Conservation (phyloP, 768 basidiomycete species). For the Strobilomyces confusus region DNA sequence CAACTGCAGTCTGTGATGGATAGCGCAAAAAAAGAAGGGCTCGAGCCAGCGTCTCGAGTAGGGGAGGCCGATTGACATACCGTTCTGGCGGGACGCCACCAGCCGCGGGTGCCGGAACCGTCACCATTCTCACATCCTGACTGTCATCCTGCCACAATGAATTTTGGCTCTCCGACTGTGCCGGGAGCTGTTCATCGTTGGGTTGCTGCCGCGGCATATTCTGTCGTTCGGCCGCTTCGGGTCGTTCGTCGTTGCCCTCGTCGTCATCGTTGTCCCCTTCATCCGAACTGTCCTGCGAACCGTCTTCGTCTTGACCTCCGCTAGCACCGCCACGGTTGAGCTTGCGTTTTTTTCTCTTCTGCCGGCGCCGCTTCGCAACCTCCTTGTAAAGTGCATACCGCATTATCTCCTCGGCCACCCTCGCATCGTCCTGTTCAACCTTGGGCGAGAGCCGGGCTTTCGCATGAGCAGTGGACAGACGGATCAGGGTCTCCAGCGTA, state of each 20-base stretch:
- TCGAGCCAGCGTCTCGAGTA: constrained; percentile 2
- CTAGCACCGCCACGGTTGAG: constrained; percentile 63
- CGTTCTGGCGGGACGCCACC: constrained; percentile 52
- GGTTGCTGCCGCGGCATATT: constrained; percentile 38
- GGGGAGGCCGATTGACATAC: constrained; percentile 38
- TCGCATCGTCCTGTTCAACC: constrained; percentile 82
- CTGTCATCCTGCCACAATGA: constrained; percentile 66
- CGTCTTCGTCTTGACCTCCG: constrained; percentile 53
- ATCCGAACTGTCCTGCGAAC: constrained; percentile 32
- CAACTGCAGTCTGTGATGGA: constrained; percentile 54
- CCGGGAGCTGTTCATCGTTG: constrained; percentile 22
- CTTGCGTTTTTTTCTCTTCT: constrained; percentile 80
- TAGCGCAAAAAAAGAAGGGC: neutral
- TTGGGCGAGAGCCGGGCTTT: constrained; percentile 87
- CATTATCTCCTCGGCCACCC: constrained; percentile 90
- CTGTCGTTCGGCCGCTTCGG: constrained; percentile 44
- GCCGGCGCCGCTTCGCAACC: constrained; percentile 71
- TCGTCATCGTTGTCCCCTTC: constrained; percentile 45
- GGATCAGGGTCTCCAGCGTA: constrained; percentile 97
- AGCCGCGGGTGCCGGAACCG: constrained; percentile 38
- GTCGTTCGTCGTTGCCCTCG: constrained; percentile 38
- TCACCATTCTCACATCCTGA: constrained; percentile 62
- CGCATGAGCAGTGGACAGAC: constrained; percentile 95
- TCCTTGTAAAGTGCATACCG: constrained; percentile 98
- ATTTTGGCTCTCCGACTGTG: constrained; percentile 39